Evolutionary conservation across 2,329 filamentous ascomycete species (phyloP), one percentile per base, ranked within the genome.

Genomic region (Monosporascus sp.): DNA sequence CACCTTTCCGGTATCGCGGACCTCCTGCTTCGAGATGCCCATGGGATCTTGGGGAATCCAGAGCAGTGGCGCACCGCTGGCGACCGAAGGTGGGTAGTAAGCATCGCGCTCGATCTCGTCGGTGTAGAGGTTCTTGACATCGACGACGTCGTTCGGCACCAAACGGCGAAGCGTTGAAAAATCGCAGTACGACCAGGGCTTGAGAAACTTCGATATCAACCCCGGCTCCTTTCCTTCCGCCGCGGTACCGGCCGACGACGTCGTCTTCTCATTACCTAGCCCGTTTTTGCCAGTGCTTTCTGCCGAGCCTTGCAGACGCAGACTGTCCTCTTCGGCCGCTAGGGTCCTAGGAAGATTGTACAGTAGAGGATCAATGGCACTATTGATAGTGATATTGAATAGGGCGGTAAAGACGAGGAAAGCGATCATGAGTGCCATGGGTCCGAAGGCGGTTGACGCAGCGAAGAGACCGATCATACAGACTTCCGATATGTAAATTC

Each of bases 381-480:
- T 75, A 65, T 87, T 87, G 50, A 96, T 76, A 3, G 81, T 82
- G 44, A 90, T 65, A 67, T 96, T 89, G 70, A 90, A 90, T 20
- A 96, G 75, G 1, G 84, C 71, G 2, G 87, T 88, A 68, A 93
- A 87, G 60, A 95, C 65, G 22, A 94, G 75, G 70, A 90, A 87
- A 50, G 87, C 73, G 48, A 93, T 77, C 84, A 92, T 91, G 48
- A 94, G 72, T 27, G 91, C 74, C 63, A 93, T 69, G 0, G 90
- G 89, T 0, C 85, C 87, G 18, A 86, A 74, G 0, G 84, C 82
- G 1, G 77, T 73, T 7, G 82, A 84, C 49, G 93, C 83, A 50
- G 81, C 87, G 62, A 97, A 92, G 2, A 97, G 78, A 49, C 91
- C 92, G 59, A 96, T 87, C 66, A 97, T 77, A 69, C 90, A 94